Conservation (phyloP, 257 asterid genomes). For the Petunia secreta region DNA sequence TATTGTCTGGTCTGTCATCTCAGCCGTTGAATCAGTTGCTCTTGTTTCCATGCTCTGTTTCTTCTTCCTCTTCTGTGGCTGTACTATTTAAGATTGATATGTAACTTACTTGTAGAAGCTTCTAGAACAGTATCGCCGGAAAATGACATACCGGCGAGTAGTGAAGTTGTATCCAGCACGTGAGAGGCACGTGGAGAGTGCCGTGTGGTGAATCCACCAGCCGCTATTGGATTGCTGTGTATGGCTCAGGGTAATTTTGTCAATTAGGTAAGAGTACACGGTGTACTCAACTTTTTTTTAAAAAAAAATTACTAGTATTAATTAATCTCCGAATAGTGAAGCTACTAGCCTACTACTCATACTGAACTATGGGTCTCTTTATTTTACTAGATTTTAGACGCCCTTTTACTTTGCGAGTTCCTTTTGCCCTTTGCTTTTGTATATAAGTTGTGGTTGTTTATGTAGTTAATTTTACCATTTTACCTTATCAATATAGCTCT, state of each 20-base stretch:
- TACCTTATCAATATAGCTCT: background rate
- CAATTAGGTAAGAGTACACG: slow-evolving; percentile 8
- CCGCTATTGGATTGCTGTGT: background rate
- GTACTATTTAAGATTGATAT: slow-evolving; percentile 36
- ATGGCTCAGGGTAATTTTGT: slow-evolving; percentile 14
- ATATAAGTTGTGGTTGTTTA: background rate
- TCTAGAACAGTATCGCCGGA: background rate
- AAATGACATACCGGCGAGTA: background rate
- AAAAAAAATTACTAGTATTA: no score
- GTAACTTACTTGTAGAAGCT: background rate
- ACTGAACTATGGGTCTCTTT: background rate
- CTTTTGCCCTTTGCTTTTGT: background rate
- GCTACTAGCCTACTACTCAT: background rate
- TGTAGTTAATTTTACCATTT: background rate
- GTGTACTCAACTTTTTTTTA: background rate
- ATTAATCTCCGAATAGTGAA: no score
- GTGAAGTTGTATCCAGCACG: background rate
- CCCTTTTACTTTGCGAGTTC: background rate
- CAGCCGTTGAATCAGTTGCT: slow-evolving; percentile 52
- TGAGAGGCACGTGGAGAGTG: background rate
- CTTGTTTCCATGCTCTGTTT: slow-evolving; percentile 50
- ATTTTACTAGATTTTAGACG: background rate
- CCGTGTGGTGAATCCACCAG: slow-evolving; percentile 8
- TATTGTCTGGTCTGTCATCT: slow-evolving; percentile 45
- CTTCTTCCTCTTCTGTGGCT: slow-evolving; percentile 55